A percentile compares a stretch with the other conserved stretches of the same genome.
Conservation (phyloP, 73 alveolate species). For the Tetrahymena borealis region DNA sequence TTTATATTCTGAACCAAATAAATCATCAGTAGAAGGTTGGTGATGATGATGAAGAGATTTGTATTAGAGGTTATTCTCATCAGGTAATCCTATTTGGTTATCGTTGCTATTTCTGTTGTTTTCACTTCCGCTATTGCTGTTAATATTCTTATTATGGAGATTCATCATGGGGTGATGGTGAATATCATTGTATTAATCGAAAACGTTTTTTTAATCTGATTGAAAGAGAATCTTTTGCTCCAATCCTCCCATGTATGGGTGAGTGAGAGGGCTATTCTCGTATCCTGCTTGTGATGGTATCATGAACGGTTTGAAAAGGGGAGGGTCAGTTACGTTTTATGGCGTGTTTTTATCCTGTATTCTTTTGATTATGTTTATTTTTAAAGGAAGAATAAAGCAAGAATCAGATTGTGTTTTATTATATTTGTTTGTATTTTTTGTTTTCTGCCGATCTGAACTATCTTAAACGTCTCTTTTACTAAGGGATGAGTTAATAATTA, state of each 20-base stretch:
- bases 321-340: neutral
- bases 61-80: neutral
- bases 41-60: neutral
- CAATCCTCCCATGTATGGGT: neutral
- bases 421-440: neutral
- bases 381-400: neutral
- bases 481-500: neutral
- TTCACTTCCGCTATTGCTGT: neutral
- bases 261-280: neutral
- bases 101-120: neutral
- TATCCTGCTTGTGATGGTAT: neutral
- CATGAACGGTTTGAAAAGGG: neutral
- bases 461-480: slow-evolving; percentile 1
- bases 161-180: neutral
- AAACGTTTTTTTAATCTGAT: neutral
- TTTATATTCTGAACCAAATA: neutral
- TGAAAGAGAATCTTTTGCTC: neutral
- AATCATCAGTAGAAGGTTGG: neutral
- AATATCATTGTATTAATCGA: neutral
- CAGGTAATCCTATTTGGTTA: neutral
- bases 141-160: neutral
- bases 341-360: neutral
- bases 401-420: neutral
- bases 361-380: neutral
- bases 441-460: neutral